A percentile compares a stretch with the other conserved stretches of the same genome.
Conservation (phyloP, 352 stramenopile species). For the Phytophthora fragariae region DNA sequence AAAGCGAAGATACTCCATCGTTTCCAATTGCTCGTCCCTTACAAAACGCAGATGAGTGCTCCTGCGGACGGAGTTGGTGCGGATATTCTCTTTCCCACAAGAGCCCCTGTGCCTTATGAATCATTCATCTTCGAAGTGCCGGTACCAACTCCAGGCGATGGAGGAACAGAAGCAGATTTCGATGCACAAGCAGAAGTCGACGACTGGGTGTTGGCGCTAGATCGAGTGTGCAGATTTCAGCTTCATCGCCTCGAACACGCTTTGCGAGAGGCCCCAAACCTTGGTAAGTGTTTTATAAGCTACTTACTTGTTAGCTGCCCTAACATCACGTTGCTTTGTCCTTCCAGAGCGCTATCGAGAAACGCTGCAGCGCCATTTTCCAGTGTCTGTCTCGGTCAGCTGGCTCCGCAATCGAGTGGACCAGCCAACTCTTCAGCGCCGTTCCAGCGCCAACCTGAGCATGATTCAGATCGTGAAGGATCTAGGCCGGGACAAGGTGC, state of each 20-base stretch:
- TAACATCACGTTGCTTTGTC: conserved; percentile 2
- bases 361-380: conserved; percentile 51
- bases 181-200: conserved; percentile 23
- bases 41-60: conserved; percentile 28
- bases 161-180: conserved; percentile 8
- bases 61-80: not conserved
- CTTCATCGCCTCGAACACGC: conserved; percentile 54
- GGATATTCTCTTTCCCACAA: conserved; percentile 14
- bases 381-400: conserved; percentile 59
- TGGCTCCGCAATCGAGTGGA: conserved; percentile 75
- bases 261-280: conserved; percentile 38
- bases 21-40: conserved; percentile 55
- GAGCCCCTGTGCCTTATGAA: conserved; percentile 36
- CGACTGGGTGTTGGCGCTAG: conserved; percentile 46
- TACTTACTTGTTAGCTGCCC: no score
- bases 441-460: conserved; percentile 65
- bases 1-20: conserved; percentile 21
- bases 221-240: conserved; percentile 56
- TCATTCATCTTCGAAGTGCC: conserved; percentile 53
- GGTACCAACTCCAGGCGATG: conserved; percentile 6
- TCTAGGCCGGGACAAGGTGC: conserved; percentile 70
- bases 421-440: conserved; percentile 54
- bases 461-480: conserved; percentile 87
- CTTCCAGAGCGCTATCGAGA: conserved; percentile 49
- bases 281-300: conserved; percentile 15